Base-by-base conservation (phyloP, 2,329 filamentous ascomycete species). In the Aspergillus tanneri region DNA sequence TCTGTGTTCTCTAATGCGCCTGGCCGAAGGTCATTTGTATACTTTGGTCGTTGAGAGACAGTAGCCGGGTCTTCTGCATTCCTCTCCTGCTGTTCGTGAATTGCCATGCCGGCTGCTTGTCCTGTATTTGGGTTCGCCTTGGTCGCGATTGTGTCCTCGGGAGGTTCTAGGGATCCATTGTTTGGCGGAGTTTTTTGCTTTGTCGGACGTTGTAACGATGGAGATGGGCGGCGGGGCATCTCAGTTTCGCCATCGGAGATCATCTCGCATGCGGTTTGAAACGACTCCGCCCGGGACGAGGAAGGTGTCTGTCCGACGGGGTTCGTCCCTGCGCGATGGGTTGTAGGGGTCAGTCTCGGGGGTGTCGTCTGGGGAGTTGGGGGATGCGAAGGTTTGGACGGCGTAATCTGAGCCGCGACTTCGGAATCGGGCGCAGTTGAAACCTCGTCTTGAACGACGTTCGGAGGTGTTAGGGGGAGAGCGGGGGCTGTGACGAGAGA, bases 341-440 rank as follows among this genome's bases (percentile, higher is more conserved):
- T 45, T 4, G 57, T 56, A n/a, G 65, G 60, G 19, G 60, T 55
- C 24, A 61, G 56, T 49, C 82, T 79, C 27, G 87, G 87, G 43
- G 86, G 87, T 12, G 87, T 90, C 37, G 86, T 80, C 68, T 90
- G 87, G 25, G 87, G 87, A 3, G 87, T 90, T 24, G 85, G 86
- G 12, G 85, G 85, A 58, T 83, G 87, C 60, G 79, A 78, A 55
- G 85, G 81, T 55, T 82, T 81, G 22, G 82, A 78, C 41, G 85
- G 84, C 4, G 85, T 88, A 46, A 74, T 72, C n/a, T n/a, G n/a
- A n/a, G n/a, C n/a, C n/a, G 43, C 58, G 42, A 55, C 55, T 22
- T 57, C 61, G 30, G 39, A 41, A 48, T 55, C 53, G 45, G 54
- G 43, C 22, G 43, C 49, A 24, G 48, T 57, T 39, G 48, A 47